phyloP scores from a whole-genome alignment of 306 rosid species.

The Delonix regia region DNA sequence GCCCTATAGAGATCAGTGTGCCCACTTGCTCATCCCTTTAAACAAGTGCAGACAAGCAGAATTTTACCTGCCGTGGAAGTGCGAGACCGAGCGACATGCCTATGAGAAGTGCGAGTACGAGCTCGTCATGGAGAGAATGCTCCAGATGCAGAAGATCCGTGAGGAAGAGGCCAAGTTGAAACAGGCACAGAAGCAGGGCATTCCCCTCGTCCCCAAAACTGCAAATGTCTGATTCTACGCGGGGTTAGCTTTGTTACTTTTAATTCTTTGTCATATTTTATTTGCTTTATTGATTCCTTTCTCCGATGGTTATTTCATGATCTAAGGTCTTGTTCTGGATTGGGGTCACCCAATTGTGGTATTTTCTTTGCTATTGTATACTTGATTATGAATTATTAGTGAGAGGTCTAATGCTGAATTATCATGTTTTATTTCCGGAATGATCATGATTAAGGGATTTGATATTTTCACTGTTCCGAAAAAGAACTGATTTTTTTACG shows the following conservation, averaged over 20 bases:
- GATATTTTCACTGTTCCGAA: not conserved
- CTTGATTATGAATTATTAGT: not conserved
- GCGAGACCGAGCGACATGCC: slow-evolving; percentile 77
- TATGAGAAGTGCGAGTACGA: slow-evolving; percentile 95
- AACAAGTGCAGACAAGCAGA: slow-evolving; percentile 91
- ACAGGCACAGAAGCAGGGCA: slow-evolving; percentile 45
- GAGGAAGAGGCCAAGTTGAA: slow-evolving; percentile 51
- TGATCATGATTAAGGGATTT: not conserved
- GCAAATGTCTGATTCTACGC: slow-evolving; percentile 60
- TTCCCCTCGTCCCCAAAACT: slow-evolving; percentile 75
- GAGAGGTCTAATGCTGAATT: not conserved
- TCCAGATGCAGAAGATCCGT: slow-evolving; percentile 92
- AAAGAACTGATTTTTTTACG: not conserved
- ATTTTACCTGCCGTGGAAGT: slow-evolving; percentile 93
- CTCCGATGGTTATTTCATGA: not conserved
- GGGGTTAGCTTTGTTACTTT: slow-evolving; percentile 10
- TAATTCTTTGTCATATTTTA: not conserved
- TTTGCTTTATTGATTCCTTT: not conserved
- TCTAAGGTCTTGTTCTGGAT: not conserved
- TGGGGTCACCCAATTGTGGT: not conserved
- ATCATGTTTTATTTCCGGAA: not conserved
- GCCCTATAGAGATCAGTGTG: slow-evolving; percentile 88
- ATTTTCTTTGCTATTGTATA: not conserved
- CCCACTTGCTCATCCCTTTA: slow-evolving; percentile 89
- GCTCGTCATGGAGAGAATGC: slow-evolving; percentile 96